A percentile compares a stretch with the other conserved stretches of the same genome.
phyloP scores from a whole-genome alignment of 2,329 filamentous ascomycete species.

The Thelonectria olida region DNA sequence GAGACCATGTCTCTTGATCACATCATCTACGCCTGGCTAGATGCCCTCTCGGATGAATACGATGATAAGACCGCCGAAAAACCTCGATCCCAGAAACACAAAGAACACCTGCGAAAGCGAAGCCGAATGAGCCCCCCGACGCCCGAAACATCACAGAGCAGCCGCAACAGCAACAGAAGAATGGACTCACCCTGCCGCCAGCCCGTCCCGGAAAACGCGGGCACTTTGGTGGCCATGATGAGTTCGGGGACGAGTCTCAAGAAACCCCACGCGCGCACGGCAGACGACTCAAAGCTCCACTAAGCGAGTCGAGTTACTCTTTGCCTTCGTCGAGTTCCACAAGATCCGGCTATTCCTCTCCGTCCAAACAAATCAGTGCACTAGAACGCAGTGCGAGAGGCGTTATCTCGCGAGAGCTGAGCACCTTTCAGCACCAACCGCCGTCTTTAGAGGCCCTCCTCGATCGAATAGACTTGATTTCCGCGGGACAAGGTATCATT shows the following conservation, averaged over 20 bases:
- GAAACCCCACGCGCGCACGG: not conserved
- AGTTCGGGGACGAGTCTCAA: not conserved
- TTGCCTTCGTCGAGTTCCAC: not conserved
- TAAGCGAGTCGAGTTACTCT: not conserved
- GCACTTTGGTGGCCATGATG: too few species aligned
- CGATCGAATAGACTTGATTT: conserved; percentile 11
- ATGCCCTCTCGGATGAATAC: not conserved
- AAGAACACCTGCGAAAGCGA: not conserved
- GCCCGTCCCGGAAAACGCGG: too few species aligned
- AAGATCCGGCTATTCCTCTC: conserved; percentile 17
- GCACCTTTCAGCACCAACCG: conserved; percentile 8
- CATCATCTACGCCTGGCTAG: not conserved
- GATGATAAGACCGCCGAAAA: not conserved
- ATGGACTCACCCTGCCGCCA: too few species aligned
- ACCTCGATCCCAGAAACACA: too few species aligned
- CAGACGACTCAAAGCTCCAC: not conserved
- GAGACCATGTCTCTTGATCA: not conserved
- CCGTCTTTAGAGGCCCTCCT: conserved; percentile 12
- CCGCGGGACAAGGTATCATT: conserved; percentile 6
- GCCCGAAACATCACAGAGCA: not conserved
- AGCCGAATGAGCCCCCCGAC: not conserved
- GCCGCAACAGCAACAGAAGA: too few species aligned
- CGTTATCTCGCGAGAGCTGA: conserved; percentile 4
- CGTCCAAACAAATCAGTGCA: conserved; percentile 11
- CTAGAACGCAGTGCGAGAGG: not conserved